Conservation (phyloP, 2,329 filamentous ascomycete species). For the Aureobasidium sp. region DNA sequence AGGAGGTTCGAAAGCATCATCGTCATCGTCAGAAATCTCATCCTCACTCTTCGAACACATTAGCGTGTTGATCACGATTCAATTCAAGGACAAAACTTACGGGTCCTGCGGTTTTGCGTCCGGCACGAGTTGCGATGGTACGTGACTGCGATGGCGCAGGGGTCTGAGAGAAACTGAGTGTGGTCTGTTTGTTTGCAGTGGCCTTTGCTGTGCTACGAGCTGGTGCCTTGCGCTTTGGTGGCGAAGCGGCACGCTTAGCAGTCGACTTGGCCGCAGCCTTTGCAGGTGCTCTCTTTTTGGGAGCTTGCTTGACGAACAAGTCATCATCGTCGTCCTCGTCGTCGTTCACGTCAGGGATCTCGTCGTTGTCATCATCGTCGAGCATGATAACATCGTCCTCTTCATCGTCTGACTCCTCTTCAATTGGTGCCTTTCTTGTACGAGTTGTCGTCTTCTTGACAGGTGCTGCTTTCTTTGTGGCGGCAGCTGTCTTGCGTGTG, state of each 20-base stretch:
- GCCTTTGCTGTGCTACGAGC: slow-evolving; percentile 17
- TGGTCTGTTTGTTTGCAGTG: slow-evolving; percentile 29
- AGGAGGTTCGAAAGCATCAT: slow-evolving; percentile 30
- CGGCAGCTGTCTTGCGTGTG: slow-evolving; percentile 29
- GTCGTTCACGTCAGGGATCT: slow-evolving; percentile 30
- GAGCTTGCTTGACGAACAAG: slow-evolving; percentile 32
- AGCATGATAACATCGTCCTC: slow-evolving; percentile 34
- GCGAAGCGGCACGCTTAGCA: slow-evolving; percentile 18
- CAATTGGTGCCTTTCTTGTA: slow-evolving; percentile 33
- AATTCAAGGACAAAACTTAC: slow-evolving; percentile 22
- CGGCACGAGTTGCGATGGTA: slow-evolving; percentile 17
- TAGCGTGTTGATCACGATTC: background rate
- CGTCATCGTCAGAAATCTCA: slow-evolving; percentile 29
- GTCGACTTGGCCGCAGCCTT: slow-evolving; percentile 20
- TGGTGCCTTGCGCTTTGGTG: slow-evolving; percentile 23
- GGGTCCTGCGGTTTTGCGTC: slow-evolving; percentile 31
- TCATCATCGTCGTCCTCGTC: slow-evolving; percentile 35
- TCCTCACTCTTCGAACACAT: slow-evolving; percentile 24
- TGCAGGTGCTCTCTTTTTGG: slow-evolving; percentile 21
- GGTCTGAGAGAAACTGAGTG: slow-evolving; percentile 34
- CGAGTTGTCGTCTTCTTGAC: slow-evolving; percentile 26
- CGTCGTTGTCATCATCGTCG: slow-evolving; percentile 40
- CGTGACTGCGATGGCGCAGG: slow-evolving; percentile 25
- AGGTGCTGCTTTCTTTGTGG: slow-evolving; percentile 28
- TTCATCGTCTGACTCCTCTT: slow-evolving; percentile 36